phyloP scores from a whole-genome alignment of 768 basidiomycete genomes.

The Agaricus blazei region DNA sequence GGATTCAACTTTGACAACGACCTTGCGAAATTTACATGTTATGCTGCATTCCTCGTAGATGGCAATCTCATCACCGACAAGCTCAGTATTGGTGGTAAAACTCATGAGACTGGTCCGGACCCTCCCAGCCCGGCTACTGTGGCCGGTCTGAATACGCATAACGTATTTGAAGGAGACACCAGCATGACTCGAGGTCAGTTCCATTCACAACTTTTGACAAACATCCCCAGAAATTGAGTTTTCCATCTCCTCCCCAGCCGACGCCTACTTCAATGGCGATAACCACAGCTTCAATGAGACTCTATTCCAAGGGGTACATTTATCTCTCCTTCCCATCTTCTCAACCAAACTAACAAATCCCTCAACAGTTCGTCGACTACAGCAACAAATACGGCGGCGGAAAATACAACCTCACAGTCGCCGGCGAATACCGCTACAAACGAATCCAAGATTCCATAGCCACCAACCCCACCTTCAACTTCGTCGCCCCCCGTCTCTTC shows the following conservation, averaged over 20 bases:
- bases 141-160: conserved; percentile 17
- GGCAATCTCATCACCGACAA: conserved; percentile 16
- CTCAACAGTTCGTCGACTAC: conserved; percentile 11
- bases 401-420: conserved; percentile 15
- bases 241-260: neutral
- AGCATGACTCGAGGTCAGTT: conserved; percentile 12
- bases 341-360: neutral
- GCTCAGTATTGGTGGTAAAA: conserved; percentile 17
- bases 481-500: conserved; percentile 13
- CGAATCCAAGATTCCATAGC: conserved; percentile 18
- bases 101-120: conserved; percentile 13
- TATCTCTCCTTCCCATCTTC: too few species aligned
- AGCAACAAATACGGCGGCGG: conserved; percentile 17
- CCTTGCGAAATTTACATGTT: conserved; percentile 12
- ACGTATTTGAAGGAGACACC: conserved; percentile 15
- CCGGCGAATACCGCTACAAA: conserved; percentile 12
- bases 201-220: too few species aligned
- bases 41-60: conserved; percentile 16
- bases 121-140: conserved; percentile 16
- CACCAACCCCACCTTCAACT: conserved; percentile 16
- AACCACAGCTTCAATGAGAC: conserved; percentile 19
- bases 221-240: neutral
- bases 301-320: conserved; percentile 14
- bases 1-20: conserved; percentile 18
- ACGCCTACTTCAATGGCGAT: conserved; percentile 15